Evolutionary conservation across 2,329 filamentous ascomycete genomes (phyloP).

Genomic region (Ophiostoma ulmi): DNA sequence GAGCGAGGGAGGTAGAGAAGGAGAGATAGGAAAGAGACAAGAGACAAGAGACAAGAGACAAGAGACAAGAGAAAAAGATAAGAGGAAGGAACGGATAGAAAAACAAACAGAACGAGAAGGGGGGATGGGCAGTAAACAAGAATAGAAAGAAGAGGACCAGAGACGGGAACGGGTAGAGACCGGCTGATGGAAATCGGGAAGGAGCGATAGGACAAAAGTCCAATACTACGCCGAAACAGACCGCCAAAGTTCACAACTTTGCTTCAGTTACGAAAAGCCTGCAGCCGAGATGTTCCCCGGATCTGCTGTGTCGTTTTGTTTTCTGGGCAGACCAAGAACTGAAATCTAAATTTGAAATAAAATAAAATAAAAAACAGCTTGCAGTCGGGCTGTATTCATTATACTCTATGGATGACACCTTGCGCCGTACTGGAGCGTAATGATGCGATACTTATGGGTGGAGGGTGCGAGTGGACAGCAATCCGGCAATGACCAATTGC

Average conservation of each 20-base stretch:
- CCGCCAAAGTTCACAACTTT: too few relatives aligned
- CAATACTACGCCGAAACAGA: neutral
- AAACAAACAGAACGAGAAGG: neutral
- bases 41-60: neutral
- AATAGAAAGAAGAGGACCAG: neutral
- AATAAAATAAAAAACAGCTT: neutral
- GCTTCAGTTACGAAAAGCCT: neutral
- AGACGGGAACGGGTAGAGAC: neutral
- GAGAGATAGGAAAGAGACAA: neutral
- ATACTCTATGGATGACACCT: neutral
- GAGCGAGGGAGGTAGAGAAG: neutral
- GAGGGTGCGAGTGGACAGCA: neutral
- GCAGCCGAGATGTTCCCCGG: neutral
- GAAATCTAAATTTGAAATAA: neutral
- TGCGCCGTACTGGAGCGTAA: neutral
- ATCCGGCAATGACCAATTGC: neutral
- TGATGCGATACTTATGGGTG: neutral
- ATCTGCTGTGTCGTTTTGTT: neutral
- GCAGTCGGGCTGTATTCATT: too few relatives aligned
- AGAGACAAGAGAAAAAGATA: neutral
- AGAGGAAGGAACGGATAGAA: neutral
- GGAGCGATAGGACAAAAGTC: neutral
- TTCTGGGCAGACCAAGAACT: neutral
- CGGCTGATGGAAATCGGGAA: neutral
- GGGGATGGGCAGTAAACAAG: neutral